Evolutionary conservation across 805 yeast species (phyloP).

Genomic region (Candida hispaniensis): DNA sequence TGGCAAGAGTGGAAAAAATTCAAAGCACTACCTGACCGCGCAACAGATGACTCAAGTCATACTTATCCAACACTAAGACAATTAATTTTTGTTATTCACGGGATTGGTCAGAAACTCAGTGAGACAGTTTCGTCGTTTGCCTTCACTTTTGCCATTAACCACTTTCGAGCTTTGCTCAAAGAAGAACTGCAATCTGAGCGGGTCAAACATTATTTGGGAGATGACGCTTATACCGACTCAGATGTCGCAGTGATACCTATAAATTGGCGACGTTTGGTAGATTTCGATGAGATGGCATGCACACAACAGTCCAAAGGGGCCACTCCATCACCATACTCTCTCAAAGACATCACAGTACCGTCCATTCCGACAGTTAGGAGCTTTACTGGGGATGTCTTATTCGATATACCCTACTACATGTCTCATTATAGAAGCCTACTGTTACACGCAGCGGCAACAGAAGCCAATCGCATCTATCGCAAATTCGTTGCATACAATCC

Average conservation of each 20-base stretch:
- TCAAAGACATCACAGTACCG: constrained; percentile 63
- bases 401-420: constrained; percentile 75
- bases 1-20: constrained; percentile 27
- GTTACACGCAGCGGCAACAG: constrained; percentile 51
- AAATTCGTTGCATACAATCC: constrained; percentile 60
- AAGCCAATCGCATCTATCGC: constrained; percentile 58
- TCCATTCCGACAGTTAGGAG: constrained; percentile 69
- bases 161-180: constrained; percentile 29
- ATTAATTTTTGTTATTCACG: constrained; percentile 77
- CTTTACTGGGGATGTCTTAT: constrained; percentile 70
- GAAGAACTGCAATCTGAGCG: constrained; percentile 22
- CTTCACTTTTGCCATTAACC: constrained; percentile 59
- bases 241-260: constrained; percentile 50
- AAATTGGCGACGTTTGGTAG: constrained; percentile 69
- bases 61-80: constrained; percentile 38
- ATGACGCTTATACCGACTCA: constrained; percentile 17
- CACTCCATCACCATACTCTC: constrained; percentile 35
- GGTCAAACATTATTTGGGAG: constrained; percentile 18
- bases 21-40: constrained; percentile 24
- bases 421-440: constrained; percentile 58
- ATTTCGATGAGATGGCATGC: constrained; percentile 29
- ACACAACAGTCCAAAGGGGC: constrained; percentile 1
- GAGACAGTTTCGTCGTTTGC: constrained; percentile 68
- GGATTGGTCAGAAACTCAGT: constrained; percentile 87
- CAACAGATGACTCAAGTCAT: constrained; percentile 23